Evolutionary conservation across 441 rosid genomes (phyloP).

Genomic region (Corymbia citriodora): DNA sequence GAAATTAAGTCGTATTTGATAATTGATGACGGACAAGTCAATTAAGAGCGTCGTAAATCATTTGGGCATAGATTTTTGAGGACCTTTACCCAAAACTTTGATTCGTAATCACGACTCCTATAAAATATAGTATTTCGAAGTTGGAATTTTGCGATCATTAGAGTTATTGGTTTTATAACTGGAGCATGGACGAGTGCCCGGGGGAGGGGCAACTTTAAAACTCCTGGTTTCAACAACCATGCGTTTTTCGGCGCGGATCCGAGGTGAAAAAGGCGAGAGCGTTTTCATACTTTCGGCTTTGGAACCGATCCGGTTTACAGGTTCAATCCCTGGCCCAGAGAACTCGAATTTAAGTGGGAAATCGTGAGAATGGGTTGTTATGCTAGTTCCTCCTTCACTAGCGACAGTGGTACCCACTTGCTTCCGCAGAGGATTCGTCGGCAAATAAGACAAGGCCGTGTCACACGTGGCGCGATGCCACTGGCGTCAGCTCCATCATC

Average conservation of each 20-base stretch:
- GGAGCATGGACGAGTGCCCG: not conserved
- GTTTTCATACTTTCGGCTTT: not conserved
- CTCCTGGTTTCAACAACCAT: not conserved
- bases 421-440: not conserved
- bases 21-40: not conserved
- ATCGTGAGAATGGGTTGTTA: not conserved
- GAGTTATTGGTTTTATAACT: not conserved
- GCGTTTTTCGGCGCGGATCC: not conserved
- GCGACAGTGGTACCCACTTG: not conserved
- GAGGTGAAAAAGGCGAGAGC: not conserved
- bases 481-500: not conserved
- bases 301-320: not conserved
- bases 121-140: not conserved
- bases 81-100: not conserved
- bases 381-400: not conserved
- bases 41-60: not conserved
- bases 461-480: not conserved
- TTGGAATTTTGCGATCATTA: not conserved
- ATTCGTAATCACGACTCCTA: not conserved
- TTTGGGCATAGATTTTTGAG: not conserved
- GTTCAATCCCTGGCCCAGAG: not conserved
- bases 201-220: not conserved
- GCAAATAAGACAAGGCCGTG: not conserved
- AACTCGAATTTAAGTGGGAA: not conserved
- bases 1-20: not conserved